These are phyloP conservation scores for Candida qinlingensis DNA, from an alignment of 805 yeast species.

Conservation along the genomic window DNA sequence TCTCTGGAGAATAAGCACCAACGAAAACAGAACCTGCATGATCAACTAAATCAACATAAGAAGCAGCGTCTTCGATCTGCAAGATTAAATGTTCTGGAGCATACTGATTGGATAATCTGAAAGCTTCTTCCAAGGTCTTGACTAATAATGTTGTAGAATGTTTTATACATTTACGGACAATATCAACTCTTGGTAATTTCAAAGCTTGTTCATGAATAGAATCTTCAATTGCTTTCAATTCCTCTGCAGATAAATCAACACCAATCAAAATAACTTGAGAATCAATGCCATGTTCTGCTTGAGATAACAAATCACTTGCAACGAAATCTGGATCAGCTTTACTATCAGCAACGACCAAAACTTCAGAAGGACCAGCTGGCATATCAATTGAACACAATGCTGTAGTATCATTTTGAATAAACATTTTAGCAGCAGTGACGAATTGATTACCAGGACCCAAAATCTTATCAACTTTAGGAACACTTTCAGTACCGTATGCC, in stretches of 20 bases:
- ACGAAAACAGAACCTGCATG: conserved; percentile 97
- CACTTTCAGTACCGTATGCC: conserved; percentile 95
- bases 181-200: conserved; percentile 84
- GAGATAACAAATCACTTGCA: conserved; percentile 93
- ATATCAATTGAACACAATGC: conserved; percentile 96
- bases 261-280: conserved; percentile 94
- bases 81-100: conserved; percentile 98
- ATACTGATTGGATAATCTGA: conserved; percentile 80
- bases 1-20: conserved; percentile 94
- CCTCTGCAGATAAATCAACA: conserved; percentile 55
- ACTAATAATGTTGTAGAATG: conserved; percentile 83
- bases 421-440: conserved; percentile 98
- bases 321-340: conserved; percentile 91
- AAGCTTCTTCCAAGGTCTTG: conserved; percentile 68
- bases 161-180: conserved; percentile 85
- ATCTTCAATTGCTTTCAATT: conserved; percentile 65
- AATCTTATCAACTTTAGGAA: conserved; percentile 93
- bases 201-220: conserved; percentile 84
- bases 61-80: conserved; percentile 76
- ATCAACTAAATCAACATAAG: conserved; percentile 66
- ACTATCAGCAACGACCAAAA: conserved; percentile 87
- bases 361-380: conserved; percentile 99
- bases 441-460: conserved; percentile 99
- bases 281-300: conserved; percentile 98
- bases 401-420: conserved; percentile 89